A percentile compares a stretch with the other conserved stretches of the same genome.
Evolutionary conservation across 179 eudicot species (phyloP).

Genomic region (Silene noctiflora): DNA sequence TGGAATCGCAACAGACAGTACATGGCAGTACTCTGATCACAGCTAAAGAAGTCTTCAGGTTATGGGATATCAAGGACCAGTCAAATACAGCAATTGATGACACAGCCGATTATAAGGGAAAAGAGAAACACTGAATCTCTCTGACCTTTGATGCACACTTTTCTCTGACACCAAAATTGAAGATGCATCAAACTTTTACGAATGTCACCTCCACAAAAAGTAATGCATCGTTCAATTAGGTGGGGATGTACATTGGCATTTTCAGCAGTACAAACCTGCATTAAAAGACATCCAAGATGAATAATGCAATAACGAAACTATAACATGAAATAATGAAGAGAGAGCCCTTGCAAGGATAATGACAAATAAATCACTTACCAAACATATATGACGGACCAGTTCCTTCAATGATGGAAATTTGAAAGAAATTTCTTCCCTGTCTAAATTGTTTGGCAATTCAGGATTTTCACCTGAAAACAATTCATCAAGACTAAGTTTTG

Average conservation of each 20-base stretch:
- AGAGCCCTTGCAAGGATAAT: not conserved
- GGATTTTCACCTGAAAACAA: slow-evolving; percentile 51
- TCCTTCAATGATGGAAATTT: slow-evolving; percentile 64
- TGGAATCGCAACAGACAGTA: not conserved
- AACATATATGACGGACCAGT: slow-evolving; percentile 47
- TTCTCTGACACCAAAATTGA: slow-evolving; percentile 95
- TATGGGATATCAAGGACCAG: not conserved
- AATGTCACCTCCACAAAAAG: slow-evolving; percentile 64
- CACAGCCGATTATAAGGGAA: not conserved
- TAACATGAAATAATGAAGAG: not conserved
- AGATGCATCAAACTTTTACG: slow-evolving; percentile 76
- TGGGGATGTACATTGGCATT: slow-evolving; percentile 49
- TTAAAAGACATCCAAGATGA: slow-evolving; percentile 22
- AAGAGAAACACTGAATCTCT: slow-evolving; percentile 31
- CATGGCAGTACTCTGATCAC: not conserved
- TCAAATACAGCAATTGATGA: slow-evolving; percentile 5
- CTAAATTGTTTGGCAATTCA: slow-evolving; percentile 65
- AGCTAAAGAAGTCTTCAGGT: not conserved
- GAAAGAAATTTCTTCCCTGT: slow-evolving; percentile 65
- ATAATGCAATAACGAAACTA: not conserved
- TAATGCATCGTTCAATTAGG: slow-evolving; percentile 58
- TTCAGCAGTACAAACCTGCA: slow-evolving; percentile 78
- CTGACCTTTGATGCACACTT: slow-evolving; percentile 28
- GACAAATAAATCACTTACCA: slow-evolving; percentile 35
- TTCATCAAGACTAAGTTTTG: slow-evolving; percentile 21